Evolutionary conservation across 2,329 filamentous ascomycete genomes (phyloP).

Genomic region (Claviceps sp.): DNA sequence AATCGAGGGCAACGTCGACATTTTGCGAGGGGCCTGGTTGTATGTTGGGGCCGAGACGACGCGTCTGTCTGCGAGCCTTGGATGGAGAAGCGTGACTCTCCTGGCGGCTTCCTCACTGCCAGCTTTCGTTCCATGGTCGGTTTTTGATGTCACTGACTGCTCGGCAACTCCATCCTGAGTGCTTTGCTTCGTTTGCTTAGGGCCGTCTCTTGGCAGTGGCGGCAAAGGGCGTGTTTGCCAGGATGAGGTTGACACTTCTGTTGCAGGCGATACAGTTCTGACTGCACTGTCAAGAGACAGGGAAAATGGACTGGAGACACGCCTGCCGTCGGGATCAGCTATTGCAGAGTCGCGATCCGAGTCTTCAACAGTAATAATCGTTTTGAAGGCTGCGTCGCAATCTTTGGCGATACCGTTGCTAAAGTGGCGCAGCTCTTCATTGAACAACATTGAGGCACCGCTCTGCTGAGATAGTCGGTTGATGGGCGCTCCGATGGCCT

Average conservation of each 20-base stretch:
- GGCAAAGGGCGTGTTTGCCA: constrained; percentile 40
- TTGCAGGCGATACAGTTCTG: constrained; percentile 13
- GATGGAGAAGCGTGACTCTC: constrained; percentile 17
- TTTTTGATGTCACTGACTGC: constrained; percentile 15
- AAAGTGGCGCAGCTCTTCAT: constrained; percentile 70
- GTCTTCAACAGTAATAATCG: constrained; percentile 34
- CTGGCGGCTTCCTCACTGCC: constrained; percentile 14
- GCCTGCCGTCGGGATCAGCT: constrained; percentile 18
- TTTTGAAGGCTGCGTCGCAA: constrained; percentile 85
- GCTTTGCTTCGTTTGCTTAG: constrained; percentile 9
- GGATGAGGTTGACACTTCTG: constrained; percentile 18
- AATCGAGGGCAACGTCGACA: constrained; percentile 34
- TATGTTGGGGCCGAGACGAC: constrained; percentile 38
- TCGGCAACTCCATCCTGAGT: constrained; percentile 10
- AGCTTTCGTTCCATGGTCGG: constrained; percentile 10
- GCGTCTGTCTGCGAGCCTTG: constrained; percentile 28
- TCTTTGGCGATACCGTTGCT: constrained; percentile 78
- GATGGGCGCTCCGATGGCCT: constrained; percentile 12
- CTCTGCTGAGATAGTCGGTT: constrained; percentile 6
- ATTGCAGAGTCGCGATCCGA: constrained; percentile 20
- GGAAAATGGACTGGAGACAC: constrained; percentile 29
- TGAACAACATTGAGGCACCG: constrained; percentile 27
- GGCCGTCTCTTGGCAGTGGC: constrained; percentile 27
- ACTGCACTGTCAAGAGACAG: constrained; percentile 24
- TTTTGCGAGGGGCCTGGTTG: constrained; percentile 24